Evolutionary conservation across 495 filamentous ascomycete genomes (phyloP).

Genomic region (Xylaria castorea): DNA sequence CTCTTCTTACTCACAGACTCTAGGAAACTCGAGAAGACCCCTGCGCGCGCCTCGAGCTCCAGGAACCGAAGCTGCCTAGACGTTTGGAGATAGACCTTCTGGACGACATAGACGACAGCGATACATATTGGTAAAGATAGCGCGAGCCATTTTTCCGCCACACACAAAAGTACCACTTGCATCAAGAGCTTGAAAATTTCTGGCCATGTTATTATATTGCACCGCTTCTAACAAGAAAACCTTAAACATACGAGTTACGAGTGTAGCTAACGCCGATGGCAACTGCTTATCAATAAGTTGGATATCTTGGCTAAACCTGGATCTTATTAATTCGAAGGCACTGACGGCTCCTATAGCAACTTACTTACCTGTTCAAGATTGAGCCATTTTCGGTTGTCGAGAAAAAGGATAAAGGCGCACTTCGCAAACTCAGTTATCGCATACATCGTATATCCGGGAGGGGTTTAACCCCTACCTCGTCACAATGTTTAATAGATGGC

Average conservation of each 20-base stretch:
- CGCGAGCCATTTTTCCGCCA: slow-evolving; percentile 37
- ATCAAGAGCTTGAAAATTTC: slow-evolving; percentile 39
- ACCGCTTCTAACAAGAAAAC: background rate
- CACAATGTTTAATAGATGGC: slow-evolving; percentile 27
- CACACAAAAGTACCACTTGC: slow-evolving; percentile 42
- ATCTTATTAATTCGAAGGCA: background rate
- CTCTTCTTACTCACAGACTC: slow-evolving; percentile 44
- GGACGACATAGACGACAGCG: slow-evolving; percentile 52
- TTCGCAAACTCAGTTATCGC: slow-evolving; percentile 18
- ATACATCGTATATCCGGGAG: background rate
- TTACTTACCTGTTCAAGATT: slow-evolving; percentile 39
- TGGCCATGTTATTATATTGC: background rate
- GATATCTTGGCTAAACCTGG: slow-evolving; percentile 37
- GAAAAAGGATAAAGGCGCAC: slow-evolving; percentile 36
- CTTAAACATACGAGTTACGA: slow-evolving; percentile 35
- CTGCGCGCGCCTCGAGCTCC: slow-evolving; percentile 61
- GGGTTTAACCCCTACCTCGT: slow-evolving; percentile 14
- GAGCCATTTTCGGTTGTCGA: slow-evolving; percentile 36
- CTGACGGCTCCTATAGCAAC: background rate
- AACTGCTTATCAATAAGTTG: slow-evolving; percentile 34
- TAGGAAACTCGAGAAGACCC: slow-evolving; percentile 49
- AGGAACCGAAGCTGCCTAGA: slow-evolving; percentile 65
- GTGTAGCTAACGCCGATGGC: slow-evolving; percentile 29
- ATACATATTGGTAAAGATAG: slow-evolving; percentile 42
- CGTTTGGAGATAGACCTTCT: slow-evolving; percentile 62